Percentiles rank a stretch among this genome's conserved stretches.
These are phyloP conservation scores for Diaporthe ilicicola DNA, from an alignment of 2,329 filamentous ascomycete species.

Conservation along the genomic window DNA sequence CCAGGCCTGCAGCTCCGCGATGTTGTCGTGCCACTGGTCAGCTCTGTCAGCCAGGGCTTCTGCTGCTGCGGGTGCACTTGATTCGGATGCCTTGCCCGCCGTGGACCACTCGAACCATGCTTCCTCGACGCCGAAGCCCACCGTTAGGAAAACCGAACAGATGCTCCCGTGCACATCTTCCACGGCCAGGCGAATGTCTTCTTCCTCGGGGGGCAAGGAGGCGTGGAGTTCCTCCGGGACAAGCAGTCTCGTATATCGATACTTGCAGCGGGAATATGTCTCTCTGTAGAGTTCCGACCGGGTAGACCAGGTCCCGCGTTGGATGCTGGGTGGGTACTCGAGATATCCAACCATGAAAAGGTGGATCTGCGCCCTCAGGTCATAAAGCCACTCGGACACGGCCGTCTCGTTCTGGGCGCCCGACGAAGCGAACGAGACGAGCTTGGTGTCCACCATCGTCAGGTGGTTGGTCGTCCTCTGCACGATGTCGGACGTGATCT, in stretches of 20 bases:
- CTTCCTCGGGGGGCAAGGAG: slow-evolving; percentile 45
- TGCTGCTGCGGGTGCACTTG: not conserved
- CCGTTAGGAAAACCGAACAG: slow-evolving; percentile 50
- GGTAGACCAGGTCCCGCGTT: slow-evolving; percentile 41
- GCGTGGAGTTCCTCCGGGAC: slow-evolving; percentile 38
- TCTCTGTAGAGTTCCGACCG: slow-evolving; percentile 45
- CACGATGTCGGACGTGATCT: slow-evolving; percentile 52
- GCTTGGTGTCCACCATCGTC: slow-evolving; percentile 42
- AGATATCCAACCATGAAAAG: slow-evolving; percentile 54
- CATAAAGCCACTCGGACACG: slow-evolving; percentile 42
- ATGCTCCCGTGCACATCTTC: slow-evolving; percentile 51
- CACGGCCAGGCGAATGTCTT: slow-evolving; percentile 47
- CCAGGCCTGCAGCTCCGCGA: slow-evolving; percentile 57
- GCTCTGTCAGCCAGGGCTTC: slow-evolving; percentile 28
- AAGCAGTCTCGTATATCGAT: slow-evolving; percentile 50
- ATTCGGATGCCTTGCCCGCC: not conserved
- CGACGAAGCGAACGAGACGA: slow-evolving; percentile 34
- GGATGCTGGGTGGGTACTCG: slow-evolving; percentile 48
- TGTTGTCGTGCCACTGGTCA: slow-evolving; percentile 41
- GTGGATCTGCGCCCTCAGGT: slow-evolving; percentile 49
- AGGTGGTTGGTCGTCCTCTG: slow-evolving; percentile 47
- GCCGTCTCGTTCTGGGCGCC: slow-evolving; percentile 38
- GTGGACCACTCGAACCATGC: slow-evolving; percentile 42
- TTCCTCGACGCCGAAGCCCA: slow-evolving; percentile 52
- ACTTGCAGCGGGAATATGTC: slow-evolving; percentile 51